Evolutionary conservation across 305 asterid genomes (phyloP).

Genomic region (Petunia hybrid): DNA sequence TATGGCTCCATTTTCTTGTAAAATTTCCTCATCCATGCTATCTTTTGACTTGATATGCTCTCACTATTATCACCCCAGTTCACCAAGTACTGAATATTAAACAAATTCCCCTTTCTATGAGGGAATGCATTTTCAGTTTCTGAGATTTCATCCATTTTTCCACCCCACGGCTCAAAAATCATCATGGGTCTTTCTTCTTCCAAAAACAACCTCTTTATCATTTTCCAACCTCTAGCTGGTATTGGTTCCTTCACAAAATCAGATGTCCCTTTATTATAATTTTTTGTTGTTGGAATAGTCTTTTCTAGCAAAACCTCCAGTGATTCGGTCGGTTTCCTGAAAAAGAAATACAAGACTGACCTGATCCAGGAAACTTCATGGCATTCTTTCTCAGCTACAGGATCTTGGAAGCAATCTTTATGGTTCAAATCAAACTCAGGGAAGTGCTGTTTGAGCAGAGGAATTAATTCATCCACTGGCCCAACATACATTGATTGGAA

Average conservation of each 20-base stretch:
- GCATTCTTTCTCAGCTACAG: constrained; percentile 25
- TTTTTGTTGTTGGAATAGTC: not conserved
- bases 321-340: constrained; percentile 11
- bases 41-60: constrained; percentile 48
- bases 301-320: not conserved
- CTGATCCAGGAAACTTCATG: constrained; percentile 28
- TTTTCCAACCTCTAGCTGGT: constrained; percentile 6
- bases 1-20: constrained; percentile 61
- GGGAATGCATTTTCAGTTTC: constrained; percentile 32
- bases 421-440: constrained; percentile 30
- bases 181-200: constrained; percentile 9
- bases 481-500: constrained; percentile 34
- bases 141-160: constrained; percentile 37
- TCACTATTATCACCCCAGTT: constrained; percentile 24
- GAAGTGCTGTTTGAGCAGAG: constrained; percentile 16
- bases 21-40: constrained; percentile 42
- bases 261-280: constrained; percentile 27
- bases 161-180: constrained; percentile 33
- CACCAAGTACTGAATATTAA: constrained; percentile 30
- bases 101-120: constrained; percentile 34
- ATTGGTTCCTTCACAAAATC: constrained; percentile 29
- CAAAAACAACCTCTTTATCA: not conserved
- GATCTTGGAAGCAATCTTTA: not conserved
- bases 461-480: not conserved
- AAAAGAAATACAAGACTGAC: constrained; percentile 16